Percentiles rank a stretch among this genome's conserved stretches.
Evolutionary conservation across 129 eudicot species (phyloP).

Genomic region (carrot (Daucus carota)): DH1_v3.0 NC_030387.2:31550001-31550500

Average conservation of each 20-base stretch:
- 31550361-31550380: conserved; percentile 56
- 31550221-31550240: neutral
- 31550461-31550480: conserved; percentile 67
- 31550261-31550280: conserved; percentile 71
- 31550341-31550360: conserved; percentile 59
- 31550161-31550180: neutral
- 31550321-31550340: conserved; percentile 79
- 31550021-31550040: neutral
- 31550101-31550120: neutral
- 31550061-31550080: neutral
- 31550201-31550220: neutral
- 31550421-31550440: conserved; percentile 66
- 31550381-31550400: conserved; percentile 49
- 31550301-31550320: conserved; percentile 45
- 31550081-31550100: neutral
- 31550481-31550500: conserved; percentile 42
- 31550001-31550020: too few relatives aligned
- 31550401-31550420: conserved; percentile 66
- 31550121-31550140: neutral
- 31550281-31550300: conserved; percentile 68
- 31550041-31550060: neutral
- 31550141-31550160: neutral
- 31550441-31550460: conserved; percentile 59
- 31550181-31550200: neutral
- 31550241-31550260: neutral